These are phyloP conservation scores for Micractinium conductrix DNA, from an alignment of 139 green algal genomes.

Conservation along the genomic window DNA sequence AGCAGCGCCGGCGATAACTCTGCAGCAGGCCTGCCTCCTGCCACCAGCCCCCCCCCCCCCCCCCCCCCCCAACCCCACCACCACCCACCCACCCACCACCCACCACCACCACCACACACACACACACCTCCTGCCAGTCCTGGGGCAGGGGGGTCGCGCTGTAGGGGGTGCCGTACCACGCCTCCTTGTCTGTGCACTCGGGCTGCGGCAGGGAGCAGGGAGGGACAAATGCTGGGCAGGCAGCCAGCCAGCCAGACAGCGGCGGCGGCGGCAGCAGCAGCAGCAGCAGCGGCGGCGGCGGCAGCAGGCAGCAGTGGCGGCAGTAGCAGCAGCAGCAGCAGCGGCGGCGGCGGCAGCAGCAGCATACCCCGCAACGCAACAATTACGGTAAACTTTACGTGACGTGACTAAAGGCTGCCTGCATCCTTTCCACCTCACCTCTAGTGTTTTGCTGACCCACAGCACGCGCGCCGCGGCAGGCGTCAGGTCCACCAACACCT, in stretches of 20 bases:
- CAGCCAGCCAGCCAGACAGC: too few relatives aligned
- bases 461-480: conserved; percentile 67
- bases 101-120: not conserved
- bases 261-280: too few relatives aligned
- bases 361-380: too few relatives aligned
- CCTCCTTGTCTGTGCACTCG: conserved; percentile 39
- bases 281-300: too few relatives aligned
- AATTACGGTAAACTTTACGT: too few relatives aligned
- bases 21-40: not conserved
- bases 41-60: not conserved
- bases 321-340: too few relatives aligned
- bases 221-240: not conserved
- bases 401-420: too few relatives aligned
- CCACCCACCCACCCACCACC: not conserved
- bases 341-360: too few relatives aligned
- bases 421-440: too few relatives aligned
- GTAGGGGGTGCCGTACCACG: conserved; percentile 81
- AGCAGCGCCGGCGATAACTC: too few relatives aligned
- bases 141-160: conserved; percentile 51
- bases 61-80: not conserved
- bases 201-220: conserved; percentile 23
- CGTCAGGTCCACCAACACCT: conserved; percentile 68
- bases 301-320: too few relatives aligned
- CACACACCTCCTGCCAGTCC: conserved; percentile 56
- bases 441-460: conserved; percentile 79